These are phyloP conservation scores for Durotheca rogersii DNA, from an alignment of 495 filamentous ascomycete species.

Conservation along the genomic window DNA sequence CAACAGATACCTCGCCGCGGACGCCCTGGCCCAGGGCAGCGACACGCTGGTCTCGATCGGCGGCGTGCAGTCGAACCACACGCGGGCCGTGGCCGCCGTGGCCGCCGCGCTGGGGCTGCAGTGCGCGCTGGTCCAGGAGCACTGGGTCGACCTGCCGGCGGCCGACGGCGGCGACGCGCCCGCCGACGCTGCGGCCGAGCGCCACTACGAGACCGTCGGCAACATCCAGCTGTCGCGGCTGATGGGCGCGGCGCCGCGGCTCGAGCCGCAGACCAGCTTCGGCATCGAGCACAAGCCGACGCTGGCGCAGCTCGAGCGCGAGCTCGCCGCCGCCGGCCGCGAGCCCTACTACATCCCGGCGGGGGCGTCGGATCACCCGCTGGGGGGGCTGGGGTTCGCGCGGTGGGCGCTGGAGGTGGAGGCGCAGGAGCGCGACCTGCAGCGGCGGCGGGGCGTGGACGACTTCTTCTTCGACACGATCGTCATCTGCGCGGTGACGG, in stretches of 20 bases:
- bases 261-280: slow-evolving; percentile 50
- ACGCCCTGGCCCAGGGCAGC: slow-evolving; percentile 54
- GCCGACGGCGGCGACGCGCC: too few relatives aligned
- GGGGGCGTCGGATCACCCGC: slow-evolving; percentile 64
- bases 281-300: slow-evolving; percentile 63
- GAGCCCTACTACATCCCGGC: slow-evolving; percentile 67
- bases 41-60: slow-evolving; percentile 63
- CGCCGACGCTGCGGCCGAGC: slow-evolving; percentile 39
- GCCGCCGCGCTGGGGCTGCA: slow-evolving; percentile 55
- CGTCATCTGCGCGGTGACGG: slow-evolving; percentile 63
- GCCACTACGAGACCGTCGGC: slow-evolving; percentile 56
- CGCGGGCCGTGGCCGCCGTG: slow-evolving; percentile 60
- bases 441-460: too few relatives aligned
- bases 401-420: slow-evolving; percentile 63
- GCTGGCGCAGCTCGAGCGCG: slow-evolving; percentile 46
- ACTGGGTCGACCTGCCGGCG: slow-evolving; percentile 70
- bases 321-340: slow-evolving; percentile 46
- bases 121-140: slow-evolving; percentile 58
- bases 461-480: slow-evolving; percentile 63
- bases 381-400: slow-evolving; percentile 65
- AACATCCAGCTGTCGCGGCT: slow-evolving; percentile 64
- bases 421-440: slow-evolving; percentile 58
- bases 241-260: slow-evolving; percentile 59
- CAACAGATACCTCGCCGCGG: slow-evolving; percentile 54
- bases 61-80: slow-evolving; percentile 68